Conservation (phyloP, 2,329 filamentous ascomycete genomes). For the Gyromitra esculenta region DNA sequence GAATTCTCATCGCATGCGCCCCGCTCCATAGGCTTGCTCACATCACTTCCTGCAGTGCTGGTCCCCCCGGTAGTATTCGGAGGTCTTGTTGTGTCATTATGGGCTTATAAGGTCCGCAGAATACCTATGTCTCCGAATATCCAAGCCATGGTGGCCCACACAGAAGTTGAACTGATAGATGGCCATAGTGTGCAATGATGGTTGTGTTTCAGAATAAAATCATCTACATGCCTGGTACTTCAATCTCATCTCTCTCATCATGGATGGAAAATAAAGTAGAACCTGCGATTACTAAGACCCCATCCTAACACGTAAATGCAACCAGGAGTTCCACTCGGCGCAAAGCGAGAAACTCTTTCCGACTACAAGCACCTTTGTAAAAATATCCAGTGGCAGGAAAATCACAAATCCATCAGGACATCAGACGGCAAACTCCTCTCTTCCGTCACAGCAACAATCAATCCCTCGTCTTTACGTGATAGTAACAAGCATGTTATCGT, state of each 20-base stretch:
- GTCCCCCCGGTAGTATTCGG: constrained; percentile 74
- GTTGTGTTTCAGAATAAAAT: constrained; percentile 82
- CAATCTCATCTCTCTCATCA: constrained; percentile 69
- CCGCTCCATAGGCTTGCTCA: constrained; percentile 20
- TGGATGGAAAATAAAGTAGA: not conserved
- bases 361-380: constrained; percentile 71
- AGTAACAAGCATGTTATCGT: constrained; percentile 60
- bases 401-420: constrained; percentile 65
- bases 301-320: not conserved
- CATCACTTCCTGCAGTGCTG: constrained; percentile 63
- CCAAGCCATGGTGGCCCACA: not conserved
- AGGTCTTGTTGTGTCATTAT: constrained; percentile 73
- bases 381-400: constrained; percentile 74
- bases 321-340: constrained; percentile 56
- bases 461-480: not conserved
- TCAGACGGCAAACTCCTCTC: constrained; percentile 67
- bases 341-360: constrained; percentile 72
- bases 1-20: not conserved
- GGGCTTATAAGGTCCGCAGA: constrained; percentile 64
- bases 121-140: not conserved
- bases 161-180: constrained; percentile 53
- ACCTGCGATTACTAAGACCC: not conserved
- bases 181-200: constrained; percentile 76
- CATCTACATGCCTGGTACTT: constrained; percentile 79
- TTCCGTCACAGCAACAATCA: constrained; percentile 30